These are phyloP conservation scores for Colletotrichum tropicale DNA, from an alignment of 2,329 filamentous ascomycete genomes.

Conservation along the genomic window DNA sequence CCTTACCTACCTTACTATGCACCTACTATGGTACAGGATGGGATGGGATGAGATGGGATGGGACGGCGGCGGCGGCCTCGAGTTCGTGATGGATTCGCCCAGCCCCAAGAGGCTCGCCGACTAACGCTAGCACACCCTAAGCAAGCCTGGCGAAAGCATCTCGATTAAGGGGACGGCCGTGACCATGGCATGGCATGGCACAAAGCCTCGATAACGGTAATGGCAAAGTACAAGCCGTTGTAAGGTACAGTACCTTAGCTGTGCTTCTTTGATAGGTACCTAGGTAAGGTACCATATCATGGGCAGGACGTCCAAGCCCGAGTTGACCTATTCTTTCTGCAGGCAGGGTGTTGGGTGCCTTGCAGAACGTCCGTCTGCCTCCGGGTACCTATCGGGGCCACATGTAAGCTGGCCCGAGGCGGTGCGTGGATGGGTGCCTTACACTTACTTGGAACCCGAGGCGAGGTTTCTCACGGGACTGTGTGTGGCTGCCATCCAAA, in stretches of 20 bases:
- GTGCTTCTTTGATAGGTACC: no score
- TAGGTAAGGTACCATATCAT: no score
- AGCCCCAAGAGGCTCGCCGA: neutral
- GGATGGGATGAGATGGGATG: neutral
- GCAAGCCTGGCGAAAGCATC: neutral
- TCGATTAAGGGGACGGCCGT: neutral
- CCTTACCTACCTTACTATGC: neutral
- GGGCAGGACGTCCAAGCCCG: neutral
- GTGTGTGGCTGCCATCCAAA: neutral
- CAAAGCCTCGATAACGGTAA: neutral
- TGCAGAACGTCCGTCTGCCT: neutral
- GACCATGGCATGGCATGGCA: neutral
- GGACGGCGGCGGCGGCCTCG: neutral
- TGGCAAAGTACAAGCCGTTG: neutral
- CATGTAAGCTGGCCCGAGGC: neutral
- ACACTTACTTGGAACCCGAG: neutral
- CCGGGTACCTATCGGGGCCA: neutral
- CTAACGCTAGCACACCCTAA: neutral
- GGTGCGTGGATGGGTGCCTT: neutral
- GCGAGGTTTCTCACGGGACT: neutral
- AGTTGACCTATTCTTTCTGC: neutral
- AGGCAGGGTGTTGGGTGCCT: neutral
- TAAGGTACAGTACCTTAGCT: no score
- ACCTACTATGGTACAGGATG: neutral
- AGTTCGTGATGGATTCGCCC: constrained; percentile 1